These are phyloP conservation scores for Albugo laibachii DNA, from an alignment of 352 stramenopile genomes.

Conservation along the genomic window DNA sequence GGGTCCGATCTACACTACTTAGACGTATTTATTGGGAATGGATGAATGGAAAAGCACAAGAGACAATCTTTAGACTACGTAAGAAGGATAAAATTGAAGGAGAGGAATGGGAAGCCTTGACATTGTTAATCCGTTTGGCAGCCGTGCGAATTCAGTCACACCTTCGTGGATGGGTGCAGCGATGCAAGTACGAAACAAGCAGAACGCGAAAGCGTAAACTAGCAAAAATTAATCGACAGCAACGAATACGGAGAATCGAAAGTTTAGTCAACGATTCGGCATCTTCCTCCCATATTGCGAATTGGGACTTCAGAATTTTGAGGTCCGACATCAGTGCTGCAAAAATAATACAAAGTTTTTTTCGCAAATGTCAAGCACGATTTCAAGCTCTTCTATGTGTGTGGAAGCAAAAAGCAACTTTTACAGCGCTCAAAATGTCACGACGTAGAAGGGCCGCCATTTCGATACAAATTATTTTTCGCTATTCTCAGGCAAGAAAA, in stretches of 20 bases:
- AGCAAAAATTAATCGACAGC: conserved; percentile 6
- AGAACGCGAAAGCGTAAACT: conserved; percentile 14
- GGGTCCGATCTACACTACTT: too few relatives aligned
- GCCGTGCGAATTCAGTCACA: conserved; percentile 27
- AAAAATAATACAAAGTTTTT: neutral
- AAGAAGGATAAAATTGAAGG: too few relatives aligned
- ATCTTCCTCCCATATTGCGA: neutral
- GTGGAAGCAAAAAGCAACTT: neutral
- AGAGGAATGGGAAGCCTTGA: too few relatives aligned
- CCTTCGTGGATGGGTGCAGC: conserved; percentile 21
- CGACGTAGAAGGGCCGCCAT: neutral
- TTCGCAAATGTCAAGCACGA: neutral
- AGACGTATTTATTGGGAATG: too few relatives aligned
- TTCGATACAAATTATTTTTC: neutral
- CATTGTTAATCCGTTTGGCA: neutral
- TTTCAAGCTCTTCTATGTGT: neutral
- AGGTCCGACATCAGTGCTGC: neutral
- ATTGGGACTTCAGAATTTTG: neutral
- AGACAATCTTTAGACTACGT: too few relatives aligned
- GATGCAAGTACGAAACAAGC: conserved; percentile 18
- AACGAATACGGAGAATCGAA: too few relatives aligned
- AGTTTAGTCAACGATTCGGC: conserved; percentile 11
- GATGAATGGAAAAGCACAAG: too few relatives aligned
- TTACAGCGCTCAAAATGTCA: neutral
- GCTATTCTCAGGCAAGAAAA: neutral